Evolutionary conservation across 768 basidiomycete genomes (phyloP).

Genomic region (Megacollybia marginata): DNA sequence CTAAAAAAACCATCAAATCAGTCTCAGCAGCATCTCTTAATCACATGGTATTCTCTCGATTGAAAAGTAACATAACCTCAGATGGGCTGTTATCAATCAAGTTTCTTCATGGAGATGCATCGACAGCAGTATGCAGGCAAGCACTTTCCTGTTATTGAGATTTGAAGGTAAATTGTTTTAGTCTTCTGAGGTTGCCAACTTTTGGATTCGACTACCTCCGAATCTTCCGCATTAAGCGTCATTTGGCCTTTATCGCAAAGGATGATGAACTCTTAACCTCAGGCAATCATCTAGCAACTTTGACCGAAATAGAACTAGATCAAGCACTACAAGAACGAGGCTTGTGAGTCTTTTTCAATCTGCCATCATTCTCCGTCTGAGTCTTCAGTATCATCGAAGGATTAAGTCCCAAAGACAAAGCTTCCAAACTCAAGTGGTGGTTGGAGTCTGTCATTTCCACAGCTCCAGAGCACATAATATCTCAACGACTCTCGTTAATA

Average conservation of each 20-base stretch:
- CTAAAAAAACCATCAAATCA: conserved; percentile 44
- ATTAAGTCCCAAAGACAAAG: conserved; percentile 34
- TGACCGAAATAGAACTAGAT: conserved; percentile 49
- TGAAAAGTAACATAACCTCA: conserved; percentile 23
- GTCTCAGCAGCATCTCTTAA: conserved; percentile 29
- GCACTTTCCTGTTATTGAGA: conserved; percentile 14
- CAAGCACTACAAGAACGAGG: conserved; percentile 73
- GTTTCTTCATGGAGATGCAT: conserved; percentile 22
- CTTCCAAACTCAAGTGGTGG: conserved; percentile 58
- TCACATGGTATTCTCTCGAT: conserved; percentile 25
- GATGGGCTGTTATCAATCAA: conserved; percentile 27
- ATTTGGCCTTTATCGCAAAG: conserved; percentile 37
- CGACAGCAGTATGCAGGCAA: conserved; percentile 51
- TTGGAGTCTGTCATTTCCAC: conserved; percentile 37
- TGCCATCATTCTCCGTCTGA: background rate
- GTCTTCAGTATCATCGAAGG: conserved; percentile 28
- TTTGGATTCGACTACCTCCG: conserved; percentile 35
- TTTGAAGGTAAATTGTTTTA: conserved; percentile 7
- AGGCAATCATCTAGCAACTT: conserved; percentile 33
- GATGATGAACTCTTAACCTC: conserved; percentile 60
- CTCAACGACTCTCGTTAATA: conserved; percentile 46
- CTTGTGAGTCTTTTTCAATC: conserved; percentile 42
- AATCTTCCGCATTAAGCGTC: conserved; percentile 33
- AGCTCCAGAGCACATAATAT: conserved; percentile 28
- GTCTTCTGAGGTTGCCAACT: conserved; percentile 35